Base-by-base conservation (phyloP, 768 basidiomycete genomes). In the Amanita inopinata region DNA sequence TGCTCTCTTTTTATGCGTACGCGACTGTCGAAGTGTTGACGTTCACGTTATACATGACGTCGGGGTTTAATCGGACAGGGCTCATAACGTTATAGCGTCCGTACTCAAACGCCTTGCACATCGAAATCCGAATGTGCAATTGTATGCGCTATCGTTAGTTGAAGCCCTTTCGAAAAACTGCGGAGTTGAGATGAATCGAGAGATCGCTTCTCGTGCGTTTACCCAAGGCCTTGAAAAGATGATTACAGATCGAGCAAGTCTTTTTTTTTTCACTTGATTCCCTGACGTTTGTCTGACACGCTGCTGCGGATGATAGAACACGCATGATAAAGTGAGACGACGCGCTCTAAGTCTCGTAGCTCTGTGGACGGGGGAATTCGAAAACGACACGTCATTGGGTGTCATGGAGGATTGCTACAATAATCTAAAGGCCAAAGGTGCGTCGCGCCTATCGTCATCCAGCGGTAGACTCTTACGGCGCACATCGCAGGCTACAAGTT, bases 131-230 rank as follows among this genome's bases (percentile, higher is more conserved):
- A 99, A 94, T 52, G 96, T 99, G 2, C 96, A 99, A 63, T 74
- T 97, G 1, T 97, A 93, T 55, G 76, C 94, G 4, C 76, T 99
- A 3, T 78, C 88, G 1, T 71, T 98, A 12, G 74, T 83, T 2
- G 94, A 97, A 56, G 76, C 92, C 0, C 71, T 99, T 8, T 80
- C 83, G 27, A 94, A 93, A 74, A 99, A 99, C 62, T 89, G 89
- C 51, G 78, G 78, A 2, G 70, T 83, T 49, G 71, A 77, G 18
- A 64, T 97, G 8, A 79, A 92, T 58, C 73, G 83, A 34, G 94
- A 99, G 61, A 70, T 99, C 38, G 82, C 90, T 0, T 87, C 84
- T 15, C 75, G 87, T 39, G 85, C 87, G 2, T 99, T 96, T 67
- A 97, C 92, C 1, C 78, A 83, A 51, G 84, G 83, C 2, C 62